These are phyloP conservation scores for Trichoderma asperellum DNA, from an alignment of 2,329 filamentous ascomycete species.

Conservation along the genomic window DNA sequence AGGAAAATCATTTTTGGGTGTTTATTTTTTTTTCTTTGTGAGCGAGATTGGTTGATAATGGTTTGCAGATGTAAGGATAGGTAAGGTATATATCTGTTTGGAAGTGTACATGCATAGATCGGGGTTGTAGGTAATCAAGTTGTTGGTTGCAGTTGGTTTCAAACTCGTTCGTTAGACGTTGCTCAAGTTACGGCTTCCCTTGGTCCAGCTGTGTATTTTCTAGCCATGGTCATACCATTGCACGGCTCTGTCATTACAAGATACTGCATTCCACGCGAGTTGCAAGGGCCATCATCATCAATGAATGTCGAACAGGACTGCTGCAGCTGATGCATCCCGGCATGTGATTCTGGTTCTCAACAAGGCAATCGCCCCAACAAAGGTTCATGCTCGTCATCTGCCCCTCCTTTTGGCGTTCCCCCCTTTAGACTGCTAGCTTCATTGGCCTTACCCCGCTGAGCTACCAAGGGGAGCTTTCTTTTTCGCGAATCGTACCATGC, in stretches of 20 bases:
- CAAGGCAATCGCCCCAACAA: constrained; percentile 26
- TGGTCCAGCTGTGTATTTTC: background rate
- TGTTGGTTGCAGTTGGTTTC: constrained; percentile 4
- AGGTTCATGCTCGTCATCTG: constrained; percentile 22
- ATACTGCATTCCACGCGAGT: background rate
- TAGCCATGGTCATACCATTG: background rate
- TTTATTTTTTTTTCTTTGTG: background rate
- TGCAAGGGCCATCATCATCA: background rate
- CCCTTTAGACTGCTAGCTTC: constrained; percentile 6
- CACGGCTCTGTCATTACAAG: background rate
- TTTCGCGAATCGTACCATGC: background rate
- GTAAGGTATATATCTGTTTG: constrained; percentile 1
- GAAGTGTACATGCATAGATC: constrained; percentile 22
- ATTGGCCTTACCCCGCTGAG: constrained; percentile 18
- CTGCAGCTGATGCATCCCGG: background rate
- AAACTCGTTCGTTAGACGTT: background rate
- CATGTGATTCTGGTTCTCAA: constrained; percentile 22
- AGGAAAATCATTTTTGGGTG: background rate
- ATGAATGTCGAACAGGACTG: background rate
- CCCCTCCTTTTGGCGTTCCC: constrained; percentile 13
- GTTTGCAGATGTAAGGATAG: constrained; percentile 2
- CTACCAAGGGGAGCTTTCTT: constrained; percentile 7
- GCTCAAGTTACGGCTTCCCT: background rate
- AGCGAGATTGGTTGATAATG: constrained; percentile 19
- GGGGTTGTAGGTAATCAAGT: constrained; percentile 4